phyloP scores from a whole-genome alignment of 495 filamentous ascomycete genomes.

The Penicillium paxilli region DNA sequence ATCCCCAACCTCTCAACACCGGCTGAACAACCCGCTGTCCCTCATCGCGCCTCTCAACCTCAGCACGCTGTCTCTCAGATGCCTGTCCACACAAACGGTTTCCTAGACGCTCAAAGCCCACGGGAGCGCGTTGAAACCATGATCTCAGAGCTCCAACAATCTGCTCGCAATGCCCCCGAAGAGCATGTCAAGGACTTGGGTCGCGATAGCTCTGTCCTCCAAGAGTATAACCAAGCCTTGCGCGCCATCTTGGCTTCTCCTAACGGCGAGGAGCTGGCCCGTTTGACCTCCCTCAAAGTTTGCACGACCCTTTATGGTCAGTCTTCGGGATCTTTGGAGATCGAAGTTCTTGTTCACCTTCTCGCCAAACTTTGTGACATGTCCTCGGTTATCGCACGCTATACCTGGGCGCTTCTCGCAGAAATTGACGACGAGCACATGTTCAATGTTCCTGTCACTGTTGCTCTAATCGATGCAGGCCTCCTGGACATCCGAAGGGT shows the following conservation, averaged over 20 bases:
- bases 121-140: conserved; percentile 67
- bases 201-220: conserved; percentile 61
- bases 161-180: conserved; percentile 64
- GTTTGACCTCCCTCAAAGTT: conserved; percentile 67
- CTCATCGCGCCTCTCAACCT: conserved; percentile 65
- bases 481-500: conserved; percentile 79
- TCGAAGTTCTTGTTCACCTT: conserved; percentile 81
- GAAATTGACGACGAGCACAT: conserved; percentile 70
- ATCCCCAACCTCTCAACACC: conserved; percentile 77
- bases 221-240: conserved; percentile 59
- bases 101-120: conserved; percentile 61
- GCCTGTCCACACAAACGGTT: conserved; percentile 58
- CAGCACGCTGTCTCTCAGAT: conserved; percentile 51
- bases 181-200: conserved; percentile 70
- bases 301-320: conserved; percentile 68
- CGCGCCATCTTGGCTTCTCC: conserved; percentile 49
- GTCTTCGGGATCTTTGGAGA: conserved; percentile 59
- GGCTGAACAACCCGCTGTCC: conserved; percentile 74
- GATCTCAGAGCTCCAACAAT: conserved; percentile 67
- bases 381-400: conserved; percentile 70
- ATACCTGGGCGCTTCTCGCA: conserved; percentile 63
- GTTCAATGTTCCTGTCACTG: conserved; percentile 74
- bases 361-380: conserved; percentile 79
- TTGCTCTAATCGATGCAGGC: conserved; percentile 69
- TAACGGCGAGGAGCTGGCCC: conserved; percentile 65